A percentile compares a stretch with the other conserved stretches of the same genome.
Evolutionary conservation across 2,329 filamentous ascomycete species (phyloP).

Genomic region (Pestalotiopsis sp.): DNA sequence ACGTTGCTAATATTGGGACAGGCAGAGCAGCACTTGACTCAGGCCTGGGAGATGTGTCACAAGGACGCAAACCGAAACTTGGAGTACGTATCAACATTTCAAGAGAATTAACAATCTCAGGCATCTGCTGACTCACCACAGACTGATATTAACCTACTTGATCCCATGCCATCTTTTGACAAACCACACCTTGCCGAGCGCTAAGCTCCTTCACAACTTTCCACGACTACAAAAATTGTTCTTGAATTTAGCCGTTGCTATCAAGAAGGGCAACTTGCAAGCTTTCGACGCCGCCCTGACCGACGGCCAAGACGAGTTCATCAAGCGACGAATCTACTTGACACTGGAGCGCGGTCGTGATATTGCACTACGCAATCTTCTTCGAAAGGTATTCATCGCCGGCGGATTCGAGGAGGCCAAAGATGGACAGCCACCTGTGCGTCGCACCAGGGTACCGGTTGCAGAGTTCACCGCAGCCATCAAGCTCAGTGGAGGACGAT

Average conservation of each 20-base stretch:
- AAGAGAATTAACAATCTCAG: background rate
- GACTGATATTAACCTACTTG: conserved; percentile 90
- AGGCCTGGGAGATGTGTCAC: conserved; percentile 83
- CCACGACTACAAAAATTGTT: conserved; percentile 80
- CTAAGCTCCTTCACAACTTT: conserved; percentile 71
- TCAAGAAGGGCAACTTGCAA: conserved; percentile 79
- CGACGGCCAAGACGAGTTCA: conserved; percentile 87
- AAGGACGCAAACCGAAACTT: conserved; percentile 73
- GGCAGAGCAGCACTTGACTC: conserved; percentile 79
- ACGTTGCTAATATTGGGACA: conserved; percentile 34
- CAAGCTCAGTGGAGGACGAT: conserved; percentile 69
- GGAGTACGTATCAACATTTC: conserved; percentile 62
- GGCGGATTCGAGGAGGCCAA: conserved; percentile 82
- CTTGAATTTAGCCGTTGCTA: conserved; percentile 74
- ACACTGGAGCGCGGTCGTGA: conserved; percentile 92
- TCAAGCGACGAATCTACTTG: conserved; percentile 90
- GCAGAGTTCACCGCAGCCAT: conserved; percentile 85
- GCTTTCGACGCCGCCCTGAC: conserved; percentile 83
- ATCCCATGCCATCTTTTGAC: conserved; percentile 93
- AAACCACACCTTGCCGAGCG: conserved; percentile 79
- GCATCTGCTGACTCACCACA: conserved; percentile 39
- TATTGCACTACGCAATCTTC: conserved; percentile 86
- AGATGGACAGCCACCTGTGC: conserved; percentile 64
- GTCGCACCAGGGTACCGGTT: conserved; percentile 79
- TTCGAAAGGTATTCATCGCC: conserved; percentile 86